A percentile compares a stretch with the other conserved stretches of the same genome.
Evolutionary conservation across 495 filamentous ascomycete genomes (phyloP).

Genomic region (Xylaria flabelliformis): DNA sequence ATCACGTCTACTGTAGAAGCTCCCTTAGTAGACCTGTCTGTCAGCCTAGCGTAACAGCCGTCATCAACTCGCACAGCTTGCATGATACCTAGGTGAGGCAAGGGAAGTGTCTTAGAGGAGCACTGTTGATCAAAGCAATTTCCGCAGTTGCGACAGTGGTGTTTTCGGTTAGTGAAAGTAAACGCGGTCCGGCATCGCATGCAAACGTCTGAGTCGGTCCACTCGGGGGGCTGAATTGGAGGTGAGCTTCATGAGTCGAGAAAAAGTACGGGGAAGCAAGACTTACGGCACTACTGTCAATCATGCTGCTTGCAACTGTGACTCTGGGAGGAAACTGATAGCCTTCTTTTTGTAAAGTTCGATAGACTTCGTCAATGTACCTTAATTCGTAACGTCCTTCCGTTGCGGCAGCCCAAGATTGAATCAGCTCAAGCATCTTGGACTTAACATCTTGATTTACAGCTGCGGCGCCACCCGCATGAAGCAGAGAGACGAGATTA

Average conservation of each 20-base stretch:
- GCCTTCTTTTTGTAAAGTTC: constrained; percentile 78
- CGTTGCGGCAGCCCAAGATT: constrained; percentile 89
- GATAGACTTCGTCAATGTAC: constrained; percentile 89
- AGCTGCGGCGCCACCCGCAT: constrained; percentile 74
- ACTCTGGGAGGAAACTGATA: constrained; percentile 87
- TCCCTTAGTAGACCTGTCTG: constrained; percentile 66
- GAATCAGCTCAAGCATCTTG: constrained; percentile 92
- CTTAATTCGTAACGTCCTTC: constrained; percentile 82
- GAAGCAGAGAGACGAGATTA: constrained; percentile 87
- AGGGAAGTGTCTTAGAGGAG: constrained; percentile 83
- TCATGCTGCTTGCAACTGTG: constrained; percentile 90
- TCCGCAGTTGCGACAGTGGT: constrained; percentile 97
- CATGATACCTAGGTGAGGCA: constrained; percentile 91
- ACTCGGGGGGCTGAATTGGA: constrained; percentile 83
- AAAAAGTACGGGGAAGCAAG: constrained; percentile 8
- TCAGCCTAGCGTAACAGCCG: constrained; percentile 89
- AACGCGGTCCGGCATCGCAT: constrained; percentile 97
- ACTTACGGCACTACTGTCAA: constrained; percentile 94
- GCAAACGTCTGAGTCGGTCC: constrained; percentile 97
- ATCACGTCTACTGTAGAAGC: constrained; percentile 37
- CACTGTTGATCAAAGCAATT: constrained; percentile 96
- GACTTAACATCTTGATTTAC: constrained; percentile 83
- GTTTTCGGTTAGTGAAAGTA: constrained; percentile 96
- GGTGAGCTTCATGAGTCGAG: constrained; percentile 26
- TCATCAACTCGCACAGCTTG: constrained; percentile 96